Evolutionary conservation across 2,329 filamentous ascomycete species (phyloP).

Genomic region (Hypoxylon sp.): DNA sequence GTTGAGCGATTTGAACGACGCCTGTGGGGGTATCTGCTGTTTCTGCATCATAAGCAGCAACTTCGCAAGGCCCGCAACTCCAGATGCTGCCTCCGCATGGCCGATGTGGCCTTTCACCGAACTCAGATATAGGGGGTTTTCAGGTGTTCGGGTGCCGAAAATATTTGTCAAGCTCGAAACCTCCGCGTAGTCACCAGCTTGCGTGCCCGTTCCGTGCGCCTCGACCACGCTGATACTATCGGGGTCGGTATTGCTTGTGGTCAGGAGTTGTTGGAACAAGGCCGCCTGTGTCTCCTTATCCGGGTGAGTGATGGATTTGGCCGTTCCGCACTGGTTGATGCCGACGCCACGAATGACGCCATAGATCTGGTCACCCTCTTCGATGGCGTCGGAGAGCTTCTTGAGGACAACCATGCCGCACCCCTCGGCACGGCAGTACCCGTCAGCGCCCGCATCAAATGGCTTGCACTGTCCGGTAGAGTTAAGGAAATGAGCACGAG

Average conservation of each 20-base stretch:
- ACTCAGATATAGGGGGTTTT: conserved; percentile 54
- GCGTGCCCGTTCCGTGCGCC: conserved; percentile 75
- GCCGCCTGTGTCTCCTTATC: conserved; percentile 34
- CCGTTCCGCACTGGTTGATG: conserved; percentile 37
- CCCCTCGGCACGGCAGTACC: conserved; percentile 35
- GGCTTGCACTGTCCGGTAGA: conserved; percentile 28
- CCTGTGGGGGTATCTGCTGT: conserved; percentile 41
- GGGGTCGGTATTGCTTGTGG: conserved; percentile 66
- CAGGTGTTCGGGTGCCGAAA: conserved; percentile 59
- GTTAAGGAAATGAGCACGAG: conserved; percentile 34
- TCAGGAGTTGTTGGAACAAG: conserved; percentile 65
- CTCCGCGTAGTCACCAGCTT: conserved; percentile 72
- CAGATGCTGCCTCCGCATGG: conserved; percentile 46
- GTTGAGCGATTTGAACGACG: conserved; percentile 47
- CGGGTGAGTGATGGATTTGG: conserved; percentile 45
- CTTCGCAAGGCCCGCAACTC: conserved; percentile 45
- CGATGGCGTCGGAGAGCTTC: conserved; percentile 25
- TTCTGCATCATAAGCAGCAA: conserved; percentile 46
- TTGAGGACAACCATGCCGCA: conserved; percentile 31
- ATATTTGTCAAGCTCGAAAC: conserved; percentile 52
- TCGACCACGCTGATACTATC: conserved; percentile 72
- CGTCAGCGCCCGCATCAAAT: conserved; percentile 31
- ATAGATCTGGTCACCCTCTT: conserved; percentile 35
- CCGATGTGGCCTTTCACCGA: conserved; percentile 47
- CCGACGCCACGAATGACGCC: conserved; percentile 34